Conservation (phyloP, 495 filamentous ascomycete genomes). For the Xylaria curta region DNA sequence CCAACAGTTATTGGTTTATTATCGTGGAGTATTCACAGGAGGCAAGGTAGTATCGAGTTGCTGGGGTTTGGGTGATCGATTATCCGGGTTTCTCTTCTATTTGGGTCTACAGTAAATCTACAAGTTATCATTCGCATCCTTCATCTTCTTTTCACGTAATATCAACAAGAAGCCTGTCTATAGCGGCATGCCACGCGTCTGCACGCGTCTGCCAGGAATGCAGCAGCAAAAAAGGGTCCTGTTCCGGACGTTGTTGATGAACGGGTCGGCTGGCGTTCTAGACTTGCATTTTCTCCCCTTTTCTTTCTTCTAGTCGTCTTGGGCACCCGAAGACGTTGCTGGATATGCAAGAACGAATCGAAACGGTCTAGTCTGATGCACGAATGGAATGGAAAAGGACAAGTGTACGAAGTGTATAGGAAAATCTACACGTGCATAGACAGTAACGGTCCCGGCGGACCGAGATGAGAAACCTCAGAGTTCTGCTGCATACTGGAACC, state of each 20-base stretch:
- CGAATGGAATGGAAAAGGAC: background rate
- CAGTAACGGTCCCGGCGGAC: constrained; percentile 5
- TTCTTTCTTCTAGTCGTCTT: background rate
- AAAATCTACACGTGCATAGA: constrained; percentile 8
- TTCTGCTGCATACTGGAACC: background rate
- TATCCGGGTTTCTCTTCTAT: constrained; percentile 18
- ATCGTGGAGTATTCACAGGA: constrained; percentile 8
- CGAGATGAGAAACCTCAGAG: constrained; percentile 15
- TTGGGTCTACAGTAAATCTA: background rate
- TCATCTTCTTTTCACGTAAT: background rate
- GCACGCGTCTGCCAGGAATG: constrained; percentile 30
- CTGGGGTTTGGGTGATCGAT: constrained; percentile 13
- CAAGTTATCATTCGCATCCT: background rate
- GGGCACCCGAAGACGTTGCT: background rate
- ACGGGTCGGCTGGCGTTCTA: constrained; percentile 19
- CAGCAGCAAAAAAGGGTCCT: constrained; percentile 6
- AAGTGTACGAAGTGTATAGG: background rate
- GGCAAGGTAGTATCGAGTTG: constrained; percentile 1
- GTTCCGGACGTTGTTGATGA: constrained; percentile 13
- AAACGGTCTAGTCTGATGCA: constrained; percentile 9
- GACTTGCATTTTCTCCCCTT: constrained; percentile 6
- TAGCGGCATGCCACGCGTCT: constrained; percentile 25
- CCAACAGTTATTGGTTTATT: background rate
- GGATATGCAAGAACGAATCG: background rate
- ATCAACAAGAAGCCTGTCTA: constrained; percentile 14